Evolutionary conservation across 1,284 basidiomycete genomes (phyloP).

Genomic region (Athelia sp.): DNA sequence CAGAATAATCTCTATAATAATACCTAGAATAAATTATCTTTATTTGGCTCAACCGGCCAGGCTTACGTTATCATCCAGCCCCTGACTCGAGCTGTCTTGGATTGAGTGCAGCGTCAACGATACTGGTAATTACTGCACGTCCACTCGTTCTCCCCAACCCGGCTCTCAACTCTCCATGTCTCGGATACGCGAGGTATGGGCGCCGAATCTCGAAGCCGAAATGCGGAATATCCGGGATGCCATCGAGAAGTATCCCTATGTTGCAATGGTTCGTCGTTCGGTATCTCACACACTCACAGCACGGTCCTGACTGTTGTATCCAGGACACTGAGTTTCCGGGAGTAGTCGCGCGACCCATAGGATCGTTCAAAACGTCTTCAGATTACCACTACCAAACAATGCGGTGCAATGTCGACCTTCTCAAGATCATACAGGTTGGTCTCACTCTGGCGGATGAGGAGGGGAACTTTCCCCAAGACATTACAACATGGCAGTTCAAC

Average conservation of each 20-base stretch:
- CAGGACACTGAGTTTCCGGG: constrained; percentile 99
- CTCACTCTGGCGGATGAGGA: constrained; percentile 93
- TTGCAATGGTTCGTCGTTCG: constrained; percentile 77
- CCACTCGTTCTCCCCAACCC: neutral
- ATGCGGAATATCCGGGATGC: constrained; percentile 84
- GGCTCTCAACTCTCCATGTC: constrained; percentile 35
- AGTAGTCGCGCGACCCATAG: constrained; percentile 96
- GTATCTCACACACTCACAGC: constrained; percentile 7
- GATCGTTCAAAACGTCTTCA: constrained; percentile 92
- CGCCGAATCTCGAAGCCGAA: constrained; percentile 88
- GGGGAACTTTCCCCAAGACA: constrained; percentile 84
- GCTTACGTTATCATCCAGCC: constrained; percentile 24
- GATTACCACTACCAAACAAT: constrained; percentile 99
- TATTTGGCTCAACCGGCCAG: neutral
- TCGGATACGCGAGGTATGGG: constrained; percentile 92
- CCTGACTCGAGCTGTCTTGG: neutral
- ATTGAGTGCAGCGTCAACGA: no score
- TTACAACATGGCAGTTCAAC: constrained; percentile 99
- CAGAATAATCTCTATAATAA: no score
- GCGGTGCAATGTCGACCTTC: constrained; percentile 96
- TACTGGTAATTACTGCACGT: no score
- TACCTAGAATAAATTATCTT: no score
- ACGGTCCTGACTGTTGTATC: no score
- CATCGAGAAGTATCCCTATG: constrained; percentile 89
- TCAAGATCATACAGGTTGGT: constrained; percentile 97